phyloP scores from a whole-genome alignment of 306 rosid genomes.

The Corylus heterophylla region DNA sequence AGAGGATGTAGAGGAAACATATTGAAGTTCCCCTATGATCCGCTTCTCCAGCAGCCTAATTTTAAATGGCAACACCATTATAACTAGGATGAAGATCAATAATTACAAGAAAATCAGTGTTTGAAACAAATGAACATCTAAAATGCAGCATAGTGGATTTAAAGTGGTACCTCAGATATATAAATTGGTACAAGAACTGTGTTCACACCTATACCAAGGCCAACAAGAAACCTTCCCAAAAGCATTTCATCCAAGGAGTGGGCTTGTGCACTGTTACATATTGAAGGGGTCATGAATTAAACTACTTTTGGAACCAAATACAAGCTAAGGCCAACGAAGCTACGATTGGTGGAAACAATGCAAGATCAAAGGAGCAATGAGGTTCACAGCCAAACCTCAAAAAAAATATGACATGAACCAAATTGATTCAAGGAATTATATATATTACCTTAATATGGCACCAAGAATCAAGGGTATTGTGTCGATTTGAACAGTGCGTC shows the following conservation, averaged over 20 bases:
- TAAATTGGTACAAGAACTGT: slow-evolving; percentile 88
- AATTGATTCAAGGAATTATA: not conserved
- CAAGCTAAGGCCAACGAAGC: slow-evolving; percentile 2
- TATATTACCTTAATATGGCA: slow-evolving; percentile 65
- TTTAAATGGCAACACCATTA: not conserved
- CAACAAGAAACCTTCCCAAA: slow-evolving; percentile 94
- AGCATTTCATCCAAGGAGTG: slow-evolving; percentile 72
- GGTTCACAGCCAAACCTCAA: not conserved
- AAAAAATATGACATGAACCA: not conserved
- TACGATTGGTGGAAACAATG: slow-evolving; percentile 9
- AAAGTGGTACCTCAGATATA: slow-evolving; percentile 70
- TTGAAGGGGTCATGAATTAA: slow-evolving; percentile 21
- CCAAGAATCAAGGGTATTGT: slow-evolving; percentile 82
- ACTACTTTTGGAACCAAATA: slow-evolving; percentile 15
- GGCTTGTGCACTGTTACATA: slow-evolving; percentile 74
- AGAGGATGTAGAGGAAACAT: not conserved
- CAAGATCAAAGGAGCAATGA: slow-evolving; percentile 14
- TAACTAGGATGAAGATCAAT: not conserved
- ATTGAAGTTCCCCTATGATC: not conserved
- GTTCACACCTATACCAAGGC: slow-evolving; percentile 90
- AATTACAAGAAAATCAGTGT: not conserved
- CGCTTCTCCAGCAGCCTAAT: not conserved
- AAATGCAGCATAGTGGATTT: not conserved
- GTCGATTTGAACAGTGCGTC: slow-evolving; percentile 72
- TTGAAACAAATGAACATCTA: not conserved